phyloP scores from a whole-genome alignment of 2,329 filamentous ascomycete species.

The Fonsecaea pugnacius region DNA sequence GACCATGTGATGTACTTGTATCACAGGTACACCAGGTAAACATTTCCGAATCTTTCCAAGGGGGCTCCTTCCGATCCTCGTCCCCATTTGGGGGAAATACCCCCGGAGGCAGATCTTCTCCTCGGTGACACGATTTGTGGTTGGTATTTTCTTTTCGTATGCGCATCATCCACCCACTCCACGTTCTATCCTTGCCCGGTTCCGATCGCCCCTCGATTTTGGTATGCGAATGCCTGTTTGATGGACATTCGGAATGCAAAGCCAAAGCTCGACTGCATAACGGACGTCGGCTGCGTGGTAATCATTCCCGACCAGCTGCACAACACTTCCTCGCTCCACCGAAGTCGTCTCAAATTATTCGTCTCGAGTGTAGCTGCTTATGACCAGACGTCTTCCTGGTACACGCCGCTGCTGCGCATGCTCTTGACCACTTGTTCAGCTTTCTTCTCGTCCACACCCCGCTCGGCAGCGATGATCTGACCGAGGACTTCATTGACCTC shows the following conservation, averaged over 20 bases:
- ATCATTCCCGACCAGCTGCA: neutral
- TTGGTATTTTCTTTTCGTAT: neutral
- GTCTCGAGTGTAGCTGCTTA: conserved; percentile 41
- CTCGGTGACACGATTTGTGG: neutral
- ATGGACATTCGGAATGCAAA: neutral
- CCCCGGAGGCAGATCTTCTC: neutral
- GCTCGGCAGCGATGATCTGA: conserved; percentile 82
- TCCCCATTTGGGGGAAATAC: neutral
- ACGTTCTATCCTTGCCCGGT: neutral
- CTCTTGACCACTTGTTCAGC: conserved; percentile 96
- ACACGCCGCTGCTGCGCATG: conserved; percentile 93
- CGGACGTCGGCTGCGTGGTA: neutral
- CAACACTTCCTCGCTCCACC: neutral
- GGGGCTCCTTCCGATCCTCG: neutral
- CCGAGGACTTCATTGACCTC: conserved; percentile 87
- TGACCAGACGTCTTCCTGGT: conserved; percentile 82
- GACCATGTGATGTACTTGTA: neutral
- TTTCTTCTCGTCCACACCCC: conserved; percentile 80
- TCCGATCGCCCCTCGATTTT: conserved; percentile 4
- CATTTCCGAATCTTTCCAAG: conserved; percentile 4
- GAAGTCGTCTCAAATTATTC: neutral
- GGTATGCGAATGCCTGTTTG: neutral
- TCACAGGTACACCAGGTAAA: neutral
- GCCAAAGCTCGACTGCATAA: neutral
- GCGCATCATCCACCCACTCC: neutral